Evolutionary conservation across 1,284 basidiomycete genomes (phyloP).

Genomic region (Ceratobasidium sp.): DNA sequence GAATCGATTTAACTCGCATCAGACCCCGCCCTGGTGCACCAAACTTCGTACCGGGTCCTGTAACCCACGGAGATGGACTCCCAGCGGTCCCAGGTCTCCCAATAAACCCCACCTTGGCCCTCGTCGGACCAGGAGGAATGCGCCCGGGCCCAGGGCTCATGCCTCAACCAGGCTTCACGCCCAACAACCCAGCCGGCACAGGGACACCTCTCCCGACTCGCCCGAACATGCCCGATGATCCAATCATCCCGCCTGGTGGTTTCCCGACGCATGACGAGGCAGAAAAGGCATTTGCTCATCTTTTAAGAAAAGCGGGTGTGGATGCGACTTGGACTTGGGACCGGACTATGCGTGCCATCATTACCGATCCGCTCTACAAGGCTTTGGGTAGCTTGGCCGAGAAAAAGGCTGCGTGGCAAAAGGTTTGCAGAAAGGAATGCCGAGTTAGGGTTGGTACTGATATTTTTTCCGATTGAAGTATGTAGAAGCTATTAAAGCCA

Average conservation of each 20-base stretch:
- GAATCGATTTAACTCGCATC: not conserved
- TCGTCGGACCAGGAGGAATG: constrained; percentile 34
- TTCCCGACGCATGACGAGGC: constrained; percentile 86
- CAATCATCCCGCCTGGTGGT: constrained; percentile 83
- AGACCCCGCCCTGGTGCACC: constrained; percentile 28
- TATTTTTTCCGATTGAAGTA: constrained; percentile 58
- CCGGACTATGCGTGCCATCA: constrained; percentile 94
- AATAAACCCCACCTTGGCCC: constrained; percentile 19
- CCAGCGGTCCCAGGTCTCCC: constrained; percentile 36
- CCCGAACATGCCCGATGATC: constrained; percentile 80
- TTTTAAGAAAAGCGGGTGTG: constrained; percentile 86
- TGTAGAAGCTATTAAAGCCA: constrained; percentile 65
- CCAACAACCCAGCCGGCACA: not conserved
- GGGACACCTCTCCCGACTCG: constrained; percentile 65
- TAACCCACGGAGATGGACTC: constrained; percentile 22
- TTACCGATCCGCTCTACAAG: constrained; percentile 97
- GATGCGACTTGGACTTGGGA: constrained; percentile 97
- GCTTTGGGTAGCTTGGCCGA: constrained; percentile 90
- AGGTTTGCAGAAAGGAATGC: constrained; percentile 58
- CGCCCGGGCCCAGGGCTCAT: constrained; percentile 43
- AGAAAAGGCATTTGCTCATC: constrained; percentile 89
- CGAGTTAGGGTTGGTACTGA: constrained; percentile 41
- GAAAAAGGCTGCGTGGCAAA: constrained; percentile 91
- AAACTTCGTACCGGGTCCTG: constrained; percentile 30
- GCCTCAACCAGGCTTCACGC: constrained; percentile 32